Base-by-base conservation (phyloP, 805 yeast species). In the Komagataella mondaviorum region DNA sequence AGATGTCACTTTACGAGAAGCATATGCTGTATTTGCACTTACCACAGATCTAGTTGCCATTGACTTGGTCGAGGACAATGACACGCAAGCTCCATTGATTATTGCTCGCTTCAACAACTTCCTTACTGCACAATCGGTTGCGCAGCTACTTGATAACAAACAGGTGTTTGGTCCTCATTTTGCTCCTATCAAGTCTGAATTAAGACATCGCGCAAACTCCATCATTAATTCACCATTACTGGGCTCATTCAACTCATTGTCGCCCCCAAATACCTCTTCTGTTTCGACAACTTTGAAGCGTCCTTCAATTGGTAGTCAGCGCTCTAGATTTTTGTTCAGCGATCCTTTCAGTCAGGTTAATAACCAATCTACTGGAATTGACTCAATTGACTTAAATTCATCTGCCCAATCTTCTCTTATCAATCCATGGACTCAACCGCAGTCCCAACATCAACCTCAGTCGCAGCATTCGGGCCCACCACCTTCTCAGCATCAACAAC, bases 311-410 rank as follows among this genome's bases (percentile, higher is more conserved):
- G 78, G 79, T 44, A 69, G 72, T 52, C 83, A 79, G 60, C 68
- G 86, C 56, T 80, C 86, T n/a, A 71, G 88, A 57, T 82, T 83
- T 59, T 70, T 83, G 44, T 83, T 83, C 60, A 76, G 82, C 56
- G 88, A 83, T 60, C 87, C 88, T 7, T 76, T 76, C 57, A 64
- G 54, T 22, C 48, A 50, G 48, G 48, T 50, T 23, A 44, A 53
- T 3, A 48, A 51, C 30, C 45, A 48, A 16, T 53, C 57, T 46
- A 54, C 16, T 48, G 51, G 18, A 55, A 22, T 55, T 53, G 18
- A 46, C 54, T 20, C 49, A 56, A 23, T 52, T 61, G 20, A 47
- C 57, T 6, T 50, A 56, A 45, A 54, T 56, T 14, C 58, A 51
- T 10, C 39, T 10, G 12, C 39, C 39, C 39, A 30, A 14, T 30